phyloP scores from a whole-genome alignment of 345 rosid species.

The Limnanthes douglasii region DNA sequence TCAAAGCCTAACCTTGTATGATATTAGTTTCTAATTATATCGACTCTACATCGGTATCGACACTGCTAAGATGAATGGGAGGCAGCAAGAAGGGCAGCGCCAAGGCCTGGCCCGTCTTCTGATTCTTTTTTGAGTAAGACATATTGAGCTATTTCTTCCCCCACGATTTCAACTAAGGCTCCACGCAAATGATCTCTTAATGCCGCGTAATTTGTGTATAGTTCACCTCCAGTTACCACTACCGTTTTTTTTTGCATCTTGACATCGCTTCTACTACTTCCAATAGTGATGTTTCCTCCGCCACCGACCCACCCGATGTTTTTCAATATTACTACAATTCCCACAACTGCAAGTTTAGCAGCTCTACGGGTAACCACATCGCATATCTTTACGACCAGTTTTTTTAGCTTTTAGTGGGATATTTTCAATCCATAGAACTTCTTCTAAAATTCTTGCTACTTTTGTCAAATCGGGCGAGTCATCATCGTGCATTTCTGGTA shows the following conservation, averaged over 20 bases:
- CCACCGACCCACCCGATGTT: constrained; percentile 88
- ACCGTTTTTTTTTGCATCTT: constrained; percentile 69
- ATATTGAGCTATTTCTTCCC: constrained; percentile 52
- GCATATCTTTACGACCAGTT: constrained; percentile 64
- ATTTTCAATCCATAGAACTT: no score
- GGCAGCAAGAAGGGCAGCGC: constrained; percentile 87
- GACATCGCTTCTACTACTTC: constrained; percentile 52
- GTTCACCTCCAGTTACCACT: constrained; percentile 78
- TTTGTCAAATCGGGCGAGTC: constrained; percentile 56
- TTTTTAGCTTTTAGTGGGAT: no score
- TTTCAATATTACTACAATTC: constrained; percentile 78
- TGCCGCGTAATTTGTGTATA: constrained; percentile 50
- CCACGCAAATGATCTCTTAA: constrained; percentile 81
- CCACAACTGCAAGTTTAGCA: constrained; percentile 86
- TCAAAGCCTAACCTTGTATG: no score
- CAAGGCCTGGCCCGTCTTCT: constrained; percentile 78
- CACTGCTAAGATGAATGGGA: no score
- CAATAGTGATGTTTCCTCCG: constrained; percentile 48
- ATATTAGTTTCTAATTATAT: no score
- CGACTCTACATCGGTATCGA: no score
- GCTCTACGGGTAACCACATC: constrained; percentile 85
- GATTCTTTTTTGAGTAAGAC: constrained; percentile 39
- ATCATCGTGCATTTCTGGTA: constrained; percentile 84
- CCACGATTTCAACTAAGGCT: constrained; percentile 63
- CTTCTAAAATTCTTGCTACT: constrained; percentile 51